Evolutionary conservation across 1,284 basidiomycete genomes (phyloP), one percentile per base, ranked within the genome.

Genomic region (Termitomyces sp.): DNA sequence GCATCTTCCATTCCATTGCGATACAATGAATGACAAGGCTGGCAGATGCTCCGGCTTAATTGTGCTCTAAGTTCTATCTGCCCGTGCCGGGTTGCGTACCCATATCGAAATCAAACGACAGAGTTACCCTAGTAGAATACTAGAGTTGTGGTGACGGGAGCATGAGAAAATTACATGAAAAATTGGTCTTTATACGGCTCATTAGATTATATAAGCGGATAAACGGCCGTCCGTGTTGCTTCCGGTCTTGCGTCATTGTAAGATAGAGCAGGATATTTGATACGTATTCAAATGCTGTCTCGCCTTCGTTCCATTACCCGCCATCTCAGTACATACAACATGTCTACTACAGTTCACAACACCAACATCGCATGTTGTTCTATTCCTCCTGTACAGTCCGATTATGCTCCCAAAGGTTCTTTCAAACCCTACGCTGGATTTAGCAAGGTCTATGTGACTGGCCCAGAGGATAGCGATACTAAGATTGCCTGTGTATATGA

Each of bases 11-110:
- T 69, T 64, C 75, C 78, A 73, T 67, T 67, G 68, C 64, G 62
- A 55, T 64, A 64, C 69, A 67, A 67, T 70, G 73, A 70, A 64
- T 65, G 68, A 67, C 61, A 62, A 62, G 64, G 70, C 73, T 79
- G 68, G 76, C 73, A 77, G 73, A 71, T 70, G 81, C 84, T 87
- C 85, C 86, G 86, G 85, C 86, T 88, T 88, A 88, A 85, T 84
- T 86, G 84, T 74, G 74, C 80, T 74, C 83, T 46, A 1, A 56
- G 33, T 53, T 76, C 67, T 67, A 62, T 78, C 65, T 73, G 64
- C 75, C 79, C 71, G 69, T 63, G 59, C 71, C 65, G 65, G 56
- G 65, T 65, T 67, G 58, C 56, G 69, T 86, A 86, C 84, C 84
- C 81, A 60, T 67, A 64, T 63, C 64, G 55, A 62, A 59, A 46